Evolutionary conservation across 176 grass and related monocot species (phyloP), one percentile per base, ranked within the genome.

Genomic region (Carex parvula): DNA sequence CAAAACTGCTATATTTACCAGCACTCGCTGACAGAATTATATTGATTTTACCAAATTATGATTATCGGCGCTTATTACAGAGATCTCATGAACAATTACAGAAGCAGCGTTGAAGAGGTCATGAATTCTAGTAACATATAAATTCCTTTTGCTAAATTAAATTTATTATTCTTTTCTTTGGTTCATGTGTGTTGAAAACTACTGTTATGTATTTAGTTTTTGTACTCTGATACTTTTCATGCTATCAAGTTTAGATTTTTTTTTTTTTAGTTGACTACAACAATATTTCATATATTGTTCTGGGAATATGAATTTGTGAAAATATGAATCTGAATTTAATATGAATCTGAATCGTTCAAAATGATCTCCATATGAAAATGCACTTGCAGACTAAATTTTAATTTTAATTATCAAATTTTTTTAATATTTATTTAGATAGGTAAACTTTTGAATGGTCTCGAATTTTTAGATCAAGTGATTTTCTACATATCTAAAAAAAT

Each of bases 31-130:
- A 54, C 4, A 24, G 52, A 41, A 76, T 20, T 55, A 76, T 53
- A 55, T 17, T 77, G 1, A 10, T 56, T 77, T 55, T n/a, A 77
- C 20, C 29, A 1, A 77, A 8, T 55, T 0, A 17, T 55, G 14
- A 56, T 54, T 32, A 22, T 77, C 5, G 4, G 3, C 5, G 2
- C 50, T 77, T 77, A 32, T 77, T 77, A 56, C 73, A 77, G 73
- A 32, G 73, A 77, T 77, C 73, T 77, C 48, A 56, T 30, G 50
- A 77, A 77, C 50, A 56, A 56, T 6, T 77, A 77, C 14, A 18
- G 73, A 55, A 29, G 11, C 12, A 55, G 50, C 6, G 24, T 56
- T 6, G 48, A 77, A 77, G 73, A 77, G 1, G 46, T 77, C 15
- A 77, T 32, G 24, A 77, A 77, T 26, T 77, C 50, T 30, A 77